Conservation (phyloP, 345 rosid species). For the Brassica rapa region DNA sequence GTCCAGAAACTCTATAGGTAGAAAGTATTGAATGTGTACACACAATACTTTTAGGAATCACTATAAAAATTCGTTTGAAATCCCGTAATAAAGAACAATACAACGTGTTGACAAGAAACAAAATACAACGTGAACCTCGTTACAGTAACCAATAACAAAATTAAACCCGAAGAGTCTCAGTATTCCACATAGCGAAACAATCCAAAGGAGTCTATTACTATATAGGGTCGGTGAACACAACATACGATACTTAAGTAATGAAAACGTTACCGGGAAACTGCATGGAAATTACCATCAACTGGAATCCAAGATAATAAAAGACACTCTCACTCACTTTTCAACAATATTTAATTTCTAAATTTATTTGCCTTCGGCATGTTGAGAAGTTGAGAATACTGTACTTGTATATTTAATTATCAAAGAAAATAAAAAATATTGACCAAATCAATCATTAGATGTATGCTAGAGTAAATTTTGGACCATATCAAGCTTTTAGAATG, state of each 20-base stretch:
- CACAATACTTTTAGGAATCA: conserved; percentile 3
- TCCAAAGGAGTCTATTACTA: conserved; percentile 6
- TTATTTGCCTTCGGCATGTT: not conserved
- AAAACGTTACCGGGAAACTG: conserved; percentile 19
- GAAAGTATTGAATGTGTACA: not conserved
- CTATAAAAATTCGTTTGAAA: not conserved
- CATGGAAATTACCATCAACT: conserved; percentile 37
- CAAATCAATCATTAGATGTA: not conserved
- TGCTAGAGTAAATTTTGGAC: not conserved
- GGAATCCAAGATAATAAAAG: conserved; percentile 29
- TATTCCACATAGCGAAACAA: conserved; percentile 1
- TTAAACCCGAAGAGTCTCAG: conserved; percentile 2
- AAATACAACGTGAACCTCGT: conserved; percentile 9
- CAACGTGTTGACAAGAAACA: conserved; percentile 14
- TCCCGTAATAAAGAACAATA: not conserved
- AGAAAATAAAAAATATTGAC: not conserved
- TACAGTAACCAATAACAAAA: not conserved
- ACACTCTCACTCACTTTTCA: conserved; percentile 20
- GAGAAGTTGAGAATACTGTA: conserved; percentile 7
- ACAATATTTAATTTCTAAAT: not conserved
- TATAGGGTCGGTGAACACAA: conserved; percentile 30
- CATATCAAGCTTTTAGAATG: not conserved
- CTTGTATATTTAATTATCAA: not conserved
- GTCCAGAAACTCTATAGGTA: not conserved
- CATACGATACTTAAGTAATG: conserved; percentile 6